A percentile compares a stretch with the other conserved stretches of the same genome.
Conservation (phyloP, 441 rosid species). For the Cnidoscolus chayamansa region DNA sequence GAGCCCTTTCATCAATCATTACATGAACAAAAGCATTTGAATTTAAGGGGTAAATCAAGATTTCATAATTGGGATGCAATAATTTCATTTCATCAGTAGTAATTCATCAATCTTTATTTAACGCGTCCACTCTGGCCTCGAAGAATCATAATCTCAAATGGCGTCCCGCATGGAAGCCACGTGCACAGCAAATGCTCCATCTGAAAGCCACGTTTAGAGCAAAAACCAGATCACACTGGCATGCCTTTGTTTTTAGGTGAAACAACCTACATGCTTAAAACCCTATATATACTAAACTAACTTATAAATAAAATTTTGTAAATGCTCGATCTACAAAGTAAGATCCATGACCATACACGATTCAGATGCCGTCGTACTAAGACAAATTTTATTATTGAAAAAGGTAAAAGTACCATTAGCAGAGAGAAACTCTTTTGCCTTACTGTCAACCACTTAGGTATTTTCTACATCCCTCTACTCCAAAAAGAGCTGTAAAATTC, state of each 20-base stretch:
- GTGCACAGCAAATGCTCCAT: background rate
- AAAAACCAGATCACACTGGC: too few relatives aligned
- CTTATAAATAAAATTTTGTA: too few relatives aligned
- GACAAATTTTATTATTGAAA: background rate
- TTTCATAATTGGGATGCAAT: background rate
- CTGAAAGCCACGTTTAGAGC: too few relatives aligned
- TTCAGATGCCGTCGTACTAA: too few relatives aligned
- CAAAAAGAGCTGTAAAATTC: constrained; percentile 24
- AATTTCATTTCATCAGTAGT: background rate
- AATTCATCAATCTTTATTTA: too few relatives aligned
- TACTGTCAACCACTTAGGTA: constrained; percentile 56
- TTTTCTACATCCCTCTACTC: constrained; percentile 23
- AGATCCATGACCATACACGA: too few relatives aligned
- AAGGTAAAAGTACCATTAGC: too few relatives aligned
- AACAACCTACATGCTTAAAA: too few relatives aligned
- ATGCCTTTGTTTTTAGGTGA: too few relatives aligned
- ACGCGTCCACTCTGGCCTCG: too few relatives aligned
- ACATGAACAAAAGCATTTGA: background rate
- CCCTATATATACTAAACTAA: too few relatives aligned
- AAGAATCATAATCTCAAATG: background rate
- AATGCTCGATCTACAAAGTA: too few relatives aligned
- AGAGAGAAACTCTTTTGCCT: constrained; percentile 30
- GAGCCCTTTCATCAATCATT: constrained; percentile 4
- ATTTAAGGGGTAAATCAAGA: background rate
- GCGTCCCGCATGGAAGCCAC: constrained; percentile 4